Conservation (phyloP, 495 filamentous ascomycete genomes). For the Astrocystis sublimbata region DNA sequence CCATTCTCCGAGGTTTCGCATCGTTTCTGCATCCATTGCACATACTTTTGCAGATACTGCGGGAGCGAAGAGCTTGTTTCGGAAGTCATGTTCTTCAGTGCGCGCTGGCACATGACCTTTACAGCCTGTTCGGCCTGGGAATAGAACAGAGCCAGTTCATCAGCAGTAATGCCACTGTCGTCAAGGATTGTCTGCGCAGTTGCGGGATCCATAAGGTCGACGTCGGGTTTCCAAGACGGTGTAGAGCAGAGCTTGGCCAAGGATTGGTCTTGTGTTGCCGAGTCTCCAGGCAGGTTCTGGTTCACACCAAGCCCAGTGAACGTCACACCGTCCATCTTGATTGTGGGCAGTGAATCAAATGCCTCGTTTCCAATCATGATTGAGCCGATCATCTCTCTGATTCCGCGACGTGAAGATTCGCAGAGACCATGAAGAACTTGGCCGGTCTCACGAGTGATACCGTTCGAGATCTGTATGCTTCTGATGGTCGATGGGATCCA, state of each 20-base stretch:
- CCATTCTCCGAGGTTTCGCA: background rate
- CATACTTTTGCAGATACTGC: background rate
- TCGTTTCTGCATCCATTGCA: background rate
- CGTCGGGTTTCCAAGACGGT: background rate
- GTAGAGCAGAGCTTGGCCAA: background rate
- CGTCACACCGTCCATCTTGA: background rate
- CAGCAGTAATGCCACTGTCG: background rate
- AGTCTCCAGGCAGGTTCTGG: background rate
- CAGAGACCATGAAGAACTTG: background rate
- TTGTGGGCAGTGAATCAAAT: background rate
- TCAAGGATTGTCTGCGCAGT: background rate
- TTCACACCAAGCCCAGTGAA: background rate
- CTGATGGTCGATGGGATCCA: background rate
- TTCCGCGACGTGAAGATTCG: background rate
- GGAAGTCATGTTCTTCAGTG: background rate
- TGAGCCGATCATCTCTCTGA: constrained; percentile 3
- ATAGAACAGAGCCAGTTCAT: background rate
- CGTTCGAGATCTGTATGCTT: background rate
- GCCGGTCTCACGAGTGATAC: background rate
- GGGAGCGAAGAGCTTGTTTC: background rate
- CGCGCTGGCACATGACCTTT: background rate
- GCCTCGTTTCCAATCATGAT: background rate
- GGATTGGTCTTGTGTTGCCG: background rate
- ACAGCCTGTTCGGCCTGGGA: background rate
- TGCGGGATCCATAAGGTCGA: background rate